phyloP scores from a whole-genome alignment of 116 monocot genomes.

The Iris pallida region DNA sequence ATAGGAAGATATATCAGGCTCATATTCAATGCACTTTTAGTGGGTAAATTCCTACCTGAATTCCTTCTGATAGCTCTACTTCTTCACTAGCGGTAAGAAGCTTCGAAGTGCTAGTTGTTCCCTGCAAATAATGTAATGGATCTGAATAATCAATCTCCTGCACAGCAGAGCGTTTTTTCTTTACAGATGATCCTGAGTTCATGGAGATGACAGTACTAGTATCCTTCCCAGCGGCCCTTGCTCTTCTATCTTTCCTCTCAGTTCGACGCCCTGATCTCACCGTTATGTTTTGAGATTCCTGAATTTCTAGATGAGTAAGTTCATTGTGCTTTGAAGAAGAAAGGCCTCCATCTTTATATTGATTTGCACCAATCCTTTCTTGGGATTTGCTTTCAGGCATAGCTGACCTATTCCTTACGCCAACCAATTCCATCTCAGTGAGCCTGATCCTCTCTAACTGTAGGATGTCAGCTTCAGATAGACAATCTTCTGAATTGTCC shows the following conservation, averaged over 20 bases:
- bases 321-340: slow-evolving; percentile 13
- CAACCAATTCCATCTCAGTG: slow-evolving; percentile 24
- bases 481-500: slow-evolving; percentile 24
- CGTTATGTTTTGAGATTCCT: slow-evolving; percentile 26
- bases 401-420: not conserved
- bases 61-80: slow-evolving; percentile 62
- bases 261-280: slow-evolving; percentile 72
- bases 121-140: slow-evolving; percentile 68
- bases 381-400: slow-evolving; percentile 6
- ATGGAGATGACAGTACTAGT: slow-evolving; percentile 24
- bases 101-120: slow-evolving; percentile 48
- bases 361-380: slow-evolving; percentile 2
- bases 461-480: slow-evolving; percentile 29
- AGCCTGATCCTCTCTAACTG: slow-evolving; percentile 33
- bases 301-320: slow-evolving; percentile 8
- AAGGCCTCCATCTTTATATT: slow-evolving; percentile 8
- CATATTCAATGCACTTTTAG: not conserved
- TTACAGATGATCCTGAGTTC: slow-evolving; percentile 41
- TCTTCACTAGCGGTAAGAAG: slow-evolving; percentile 77
- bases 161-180: slow-evolving; percentile 51
- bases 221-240: slow-evolving; percentile 40
- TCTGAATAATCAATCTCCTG: slow-evolving; percentile 69
- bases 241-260: slow-evolving; percentile 75
- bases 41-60: slow-evolving; percentile 51
- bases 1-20: not conserved